Conservation (phyloP, 2,329 filamentous ascomycete species). For the Aspergillus costaricaensis region DNA sequence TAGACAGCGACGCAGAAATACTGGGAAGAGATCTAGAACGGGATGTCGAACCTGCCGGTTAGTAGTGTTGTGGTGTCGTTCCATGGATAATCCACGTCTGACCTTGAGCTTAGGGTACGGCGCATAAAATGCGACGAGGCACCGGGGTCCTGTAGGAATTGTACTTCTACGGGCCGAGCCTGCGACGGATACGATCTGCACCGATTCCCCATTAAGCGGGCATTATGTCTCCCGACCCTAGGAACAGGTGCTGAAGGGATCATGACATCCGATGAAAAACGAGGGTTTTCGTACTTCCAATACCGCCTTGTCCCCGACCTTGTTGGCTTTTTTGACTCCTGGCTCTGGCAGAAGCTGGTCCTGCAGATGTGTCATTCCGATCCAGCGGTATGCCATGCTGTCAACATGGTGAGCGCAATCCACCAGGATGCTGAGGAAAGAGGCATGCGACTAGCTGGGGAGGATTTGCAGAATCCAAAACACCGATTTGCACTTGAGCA, state of each 20-base stretch:
- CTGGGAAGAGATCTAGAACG: constrained; percentile 1
- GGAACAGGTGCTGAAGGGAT: neutral
- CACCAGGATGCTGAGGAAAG: constrained; percentile 11
- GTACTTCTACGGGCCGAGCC: neutral
- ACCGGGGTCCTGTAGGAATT: neutral
- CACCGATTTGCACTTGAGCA: constrained; percentile 4
- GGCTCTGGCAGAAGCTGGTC: constrained; percentile 15
- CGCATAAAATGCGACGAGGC: constrained; percentile 9
- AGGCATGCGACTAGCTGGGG: neutral
- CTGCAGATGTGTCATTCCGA: constrained; percentile 16
- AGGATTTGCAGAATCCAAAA: neutral
- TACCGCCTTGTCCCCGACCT: neutral
- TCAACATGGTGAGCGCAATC: constrained; percentile 16
- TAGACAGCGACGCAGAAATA: neutral
- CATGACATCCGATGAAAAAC: constrained; percentile 5
- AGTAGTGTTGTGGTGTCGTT: neutral
- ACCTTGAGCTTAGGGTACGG: neutral
- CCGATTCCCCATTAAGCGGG: neutral
- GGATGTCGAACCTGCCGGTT: constrained; percentile 13
- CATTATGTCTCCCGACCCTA: neutral
- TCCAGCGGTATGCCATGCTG: constrained; percentile 21
- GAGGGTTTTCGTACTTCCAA: constrained; percentile 5
- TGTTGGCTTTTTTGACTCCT: constrained; percentile 2
- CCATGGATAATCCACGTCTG: neutral
- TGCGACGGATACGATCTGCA: constrained; percentile 8